Percentiles rank a stretch among this genome's conserved stretches.
Evolutionary conservation across 1,284 basidiomycete species (phyloP).

Genomic region (Lignosus rhinocerotis): DNA sequence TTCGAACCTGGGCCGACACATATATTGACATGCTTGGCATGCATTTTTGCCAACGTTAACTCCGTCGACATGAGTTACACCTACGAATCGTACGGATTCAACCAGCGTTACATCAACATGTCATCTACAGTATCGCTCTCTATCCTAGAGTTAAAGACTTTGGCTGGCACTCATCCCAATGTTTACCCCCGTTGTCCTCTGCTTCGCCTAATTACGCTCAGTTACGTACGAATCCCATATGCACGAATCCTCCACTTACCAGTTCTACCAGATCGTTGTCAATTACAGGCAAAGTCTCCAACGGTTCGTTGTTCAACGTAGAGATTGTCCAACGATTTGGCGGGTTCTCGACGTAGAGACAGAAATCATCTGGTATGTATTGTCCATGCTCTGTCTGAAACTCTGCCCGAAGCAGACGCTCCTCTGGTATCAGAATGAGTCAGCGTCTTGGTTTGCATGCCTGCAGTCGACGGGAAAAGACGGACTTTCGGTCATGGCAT

Average conservation of each 20-base stretch:
- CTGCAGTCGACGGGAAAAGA: not conserved
- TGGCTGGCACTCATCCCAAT: conserved; percentile 18
- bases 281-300: conserved; percentile 60
- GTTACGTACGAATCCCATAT: not conserved
- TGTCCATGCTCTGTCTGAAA: conserved; percentile 72
- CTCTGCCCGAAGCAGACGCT: conserved; percentile 57
- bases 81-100: too few relatives aligned
- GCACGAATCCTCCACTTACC: conserved; percentile 34
- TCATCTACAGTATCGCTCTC: too few relatives aligned
- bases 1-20: conserved; percentile 28
- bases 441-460: not conserved
- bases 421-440: conserved; percentile 48
- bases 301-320: conserved; percentile 51
- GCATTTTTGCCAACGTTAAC: too few relatives aligned
- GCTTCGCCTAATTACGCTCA: conserved; percentile 12
- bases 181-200: conserved; percentile 7
- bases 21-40: too few relatives aligned
- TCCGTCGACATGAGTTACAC: not conserved
- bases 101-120: too few relatives aligned
- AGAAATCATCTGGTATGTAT: conserved; percentile 75
- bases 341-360: conserved; percentile 67
- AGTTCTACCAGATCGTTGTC: conserved; percentile 56
- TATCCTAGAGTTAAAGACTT: conserved; percentile 8
- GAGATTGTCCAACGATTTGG: conserved; percentile 70
- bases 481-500: conserved; percentile 64